A percentile compares a stretch with the other conserved stretches of the same genome.
phyloP scores from a whole-genome alignment of 2,329 filamentous ascomycete genomes.

The Chaetomium olivaceum region DNA sequence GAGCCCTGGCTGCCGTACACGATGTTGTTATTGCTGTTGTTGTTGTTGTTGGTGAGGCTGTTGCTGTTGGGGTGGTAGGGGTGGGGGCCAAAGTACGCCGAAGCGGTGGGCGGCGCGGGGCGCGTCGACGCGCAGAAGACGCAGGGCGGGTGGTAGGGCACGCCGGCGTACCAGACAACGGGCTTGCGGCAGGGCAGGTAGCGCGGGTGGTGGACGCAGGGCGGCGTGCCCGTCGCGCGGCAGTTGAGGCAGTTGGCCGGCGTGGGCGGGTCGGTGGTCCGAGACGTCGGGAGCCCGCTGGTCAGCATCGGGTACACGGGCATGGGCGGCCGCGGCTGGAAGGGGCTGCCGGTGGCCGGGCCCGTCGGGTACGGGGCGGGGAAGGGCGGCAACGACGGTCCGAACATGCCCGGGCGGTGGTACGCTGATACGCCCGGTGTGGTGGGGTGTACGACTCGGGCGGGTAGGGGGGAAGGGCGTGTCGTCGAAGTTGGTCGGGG shows the following conservation, averaged over 20 bases:
- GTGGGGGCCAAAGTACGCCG: neutral
- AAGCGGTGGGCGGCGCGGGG: neutral
- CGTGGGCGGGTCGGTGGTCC: neutral
- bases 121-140: neutral
- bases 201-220: conserved; percentile 4
- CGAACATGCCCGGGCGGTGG: conserved; percentile 3
- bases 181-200: conserved; percentile 4
- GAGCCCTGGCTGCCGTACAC: too few species aligned
- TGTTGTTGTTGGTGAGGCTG: too few species aligned
- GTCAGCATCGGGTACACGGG: neutral
- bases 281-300: too few species aligned
- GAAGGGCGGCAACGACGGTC: neutral
- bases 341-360: neutral
- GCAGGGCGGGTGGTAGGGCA: conserved; percentile 10
- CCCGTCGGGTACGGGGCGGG: neutral
- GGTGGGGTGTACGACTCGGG: conserved; percentile 22
- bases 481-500: conserved; percentile 5
- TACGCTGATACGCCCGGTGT: conserved; percentile 17
- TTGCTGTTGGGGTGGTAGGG: too few species aligned
- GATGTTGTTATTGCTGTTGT: too few species aligned
- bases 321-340: neutral
- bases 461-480: conserved; percentile 18
- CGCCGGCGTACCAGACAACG: neutral
- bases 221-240: neutral
- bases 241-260: conserved; percentile 6